Evolutionary conservation across 352 stramenopile species (phyloP).

Genomic region (Halophytophthora polymorphica): DNA sequence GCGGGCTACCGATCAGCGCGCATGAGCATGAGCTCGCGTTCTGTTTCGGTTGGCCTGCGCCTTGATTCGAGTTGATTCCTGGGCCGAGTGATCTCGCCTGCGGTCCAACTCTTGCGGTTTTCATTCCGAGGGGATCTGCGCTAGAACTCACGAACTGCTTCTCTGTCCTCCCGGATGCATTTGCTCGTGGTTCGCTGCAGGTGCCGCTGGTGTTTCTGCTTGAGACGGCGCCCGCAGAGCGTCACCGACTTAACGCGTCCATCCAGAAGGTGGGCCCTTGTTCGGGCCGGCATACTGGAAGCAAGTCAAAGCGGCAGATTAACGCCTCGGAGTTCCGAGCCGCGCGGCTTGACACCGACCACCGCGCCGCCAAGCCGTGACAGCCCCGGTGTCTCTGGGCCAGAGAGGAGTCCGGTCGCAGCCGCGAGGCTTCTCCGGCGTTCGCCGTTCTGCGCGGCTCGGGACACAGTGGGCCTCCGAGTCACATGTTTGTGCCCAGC

Average conservation of each 20-base stretch:
- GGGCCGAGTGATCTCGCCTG: too few relatives aligned
- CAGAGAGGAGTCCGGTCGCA: not conserved
- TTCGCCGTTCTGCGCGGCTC: not conserved
- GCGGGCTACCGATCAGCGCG: too few relatives aligned
- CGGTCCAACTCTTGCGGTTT: not conserved
- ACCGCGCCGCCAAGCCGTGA: too few relatives aligned
- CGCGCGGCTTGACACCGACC: too few relatives aligned
- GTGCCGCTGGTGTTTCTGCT: slow-evolving; percentile 22
- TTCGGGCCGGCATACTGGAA: too few relatives aligned
- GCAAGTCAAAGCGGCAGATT: too few relatives aligned
- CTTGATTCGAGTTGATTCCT: not conserved
- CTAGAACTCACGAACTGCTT: not conserved
- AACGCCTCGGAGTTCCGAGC: too few relatives aligned
- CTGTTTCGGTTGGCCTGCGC: too few relatives aligned
- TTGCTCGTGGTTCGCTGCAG: not conserved
- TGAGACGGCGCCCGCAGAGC: slow-evolving; percentile 4
- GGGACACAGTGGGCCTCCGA: not conserved
- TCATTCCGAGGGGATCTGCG: not conserved
- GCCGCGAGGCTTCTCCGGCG: not conserved
- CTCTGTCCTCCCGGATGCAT: not conserved
- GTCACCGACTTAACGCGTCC: slow-evolving; percentile 18
- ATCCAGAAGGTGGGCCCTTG: slow-evolving; percentile 17
- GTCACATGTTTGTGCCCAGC: not conserved
- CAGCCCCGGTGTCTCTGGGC: too few relatives aligned
- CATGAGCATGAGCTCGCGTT: too few relatives aligned